Conservation (phyloP, 306 rosid species). For the Prunus mira region DNA sequence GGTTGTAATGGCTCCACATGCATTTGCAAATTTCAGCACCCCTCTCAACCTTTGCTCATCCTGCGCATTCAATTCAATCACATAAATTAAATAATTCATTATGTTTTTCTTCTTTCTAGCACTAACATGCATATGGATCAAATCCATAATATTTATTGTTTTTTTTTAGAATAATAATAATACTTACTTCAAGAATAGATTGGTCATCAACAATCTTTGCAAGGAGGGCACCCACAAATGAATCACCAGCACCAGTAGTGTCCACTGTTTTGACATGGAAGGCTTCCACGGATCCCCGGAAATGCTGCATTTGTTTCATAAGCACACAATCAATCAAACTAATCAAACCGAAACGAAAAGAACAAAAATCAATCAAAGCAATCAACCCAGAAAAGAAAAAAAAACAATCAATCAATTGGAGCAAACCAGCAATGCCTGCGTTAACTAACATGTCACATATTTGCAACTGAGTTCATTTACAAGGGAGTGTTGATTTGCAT, state of each 20-base stretch:
- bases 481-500: neutral
- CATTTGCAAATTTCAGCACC: constrained; percentile 68
- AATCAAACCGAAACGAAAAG: no score
- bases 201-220: constrained; percentile 82
- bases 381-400: no score
- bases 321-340: neutral
- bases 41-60: constrained; percentile 64
- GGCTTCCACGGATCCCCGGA: constrained; percentile 72
- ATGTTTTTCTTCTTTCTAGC: neutral
- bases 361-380: no score
- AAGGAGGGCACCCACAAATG: constrained; percentile 81
- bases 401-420: no score
- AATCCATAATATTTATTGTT: no score
- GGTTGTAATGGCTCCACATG: constrained; percentile 93
- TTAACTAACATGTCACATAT: no score
- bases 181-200: constrained; percentile 68
- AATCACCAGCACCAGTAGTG: constrained; percentile 96
- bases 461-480: neutral
- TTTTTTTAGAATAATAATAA: neutral
- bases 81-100: neutral
- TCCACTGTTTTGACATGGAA: constrained; percentile 72
- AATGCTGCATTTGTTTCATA: constrained; percentile 41
- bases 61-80: constrained; percentile 27
- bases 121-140: no score
- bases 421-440: no score